Conservation (phyloP, 2,329 filamentous ascomycete genomes). For the Claviceps sp. region DNA sequence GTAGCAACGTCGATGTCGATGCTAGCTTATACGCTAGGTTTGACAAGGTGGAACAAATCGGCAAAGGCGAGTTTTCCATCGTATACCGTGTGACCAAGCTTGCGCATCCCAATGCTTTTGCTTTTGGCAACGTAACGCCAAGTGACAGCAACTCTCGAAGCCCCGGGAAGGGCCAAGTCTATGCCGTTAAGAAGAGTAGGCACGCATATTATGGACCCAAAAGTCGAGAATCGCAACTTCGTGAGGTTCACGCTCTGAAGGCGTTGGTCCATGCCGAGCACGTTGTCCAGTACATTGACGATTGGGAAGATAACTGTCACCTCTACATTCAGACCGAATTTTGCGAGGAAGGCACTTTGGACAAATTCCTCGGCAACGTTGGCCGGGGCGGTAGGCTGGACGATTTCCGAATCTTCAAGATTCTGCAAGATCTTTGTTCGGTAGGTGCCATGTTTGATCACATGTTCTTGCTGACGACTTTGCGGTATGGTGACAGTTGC, state of each 20-base stretch:
- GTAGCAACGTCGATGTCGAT: slow-evolving; percentile 59
- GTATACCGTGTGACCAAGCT: slow-evolving; percentile 63
- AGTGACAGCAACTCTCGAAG: slow-evolving; percentile 35
- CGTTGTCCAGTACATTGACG: slow-evolving; percentile 68
- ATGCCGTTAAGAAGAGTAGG: slow-evolving; percentile 88
- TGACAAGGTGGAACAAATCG: slow-evolving; percentile 64
- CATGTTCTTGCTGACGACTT: background rate
- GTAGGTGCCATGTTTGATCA: slow-evolving; percentile 39
- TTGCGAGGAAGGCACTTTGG: slow-evolving; percentile 85
- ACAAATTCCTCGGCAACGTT: slow-evolving; percentile 69
- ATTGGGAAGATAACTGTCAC: slow-evolving; percentile 75
- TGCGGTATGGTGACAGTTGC: background rate
- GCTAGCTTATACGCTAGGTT: slow-evolving; percentile 62
- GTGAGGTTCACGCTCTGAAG: slow-evolving; percentile 70
- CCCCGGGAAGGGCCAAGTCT: slow-evolving; percentile 48
- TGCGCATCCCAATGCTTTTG: slow-evolving; percentile 19
- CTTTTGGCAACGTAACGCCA: slow-evolving; percentile 32
- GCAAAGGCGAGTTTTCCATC: slow-evolving; percentile 83
- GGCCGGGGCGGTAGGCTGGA: slow-evolving; percentile 79
- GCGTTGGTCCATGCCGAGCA: slow-evolving; percentile 71
- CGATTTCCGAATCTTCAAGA: slow-evolving; percentile 98
- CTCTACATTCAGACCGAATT: slow-evolving; percentile 97
- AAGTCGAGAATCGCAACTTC: slow-evolving; percentile 71
- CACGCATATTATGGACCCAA: slow-evolving; percentile 63
- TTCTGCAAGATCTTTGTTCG: slow-evolving; percentile 71